Base-by-base conservation (phyloP, 1,139 yeast species). In the Pichiaceae sp. region DNA sequence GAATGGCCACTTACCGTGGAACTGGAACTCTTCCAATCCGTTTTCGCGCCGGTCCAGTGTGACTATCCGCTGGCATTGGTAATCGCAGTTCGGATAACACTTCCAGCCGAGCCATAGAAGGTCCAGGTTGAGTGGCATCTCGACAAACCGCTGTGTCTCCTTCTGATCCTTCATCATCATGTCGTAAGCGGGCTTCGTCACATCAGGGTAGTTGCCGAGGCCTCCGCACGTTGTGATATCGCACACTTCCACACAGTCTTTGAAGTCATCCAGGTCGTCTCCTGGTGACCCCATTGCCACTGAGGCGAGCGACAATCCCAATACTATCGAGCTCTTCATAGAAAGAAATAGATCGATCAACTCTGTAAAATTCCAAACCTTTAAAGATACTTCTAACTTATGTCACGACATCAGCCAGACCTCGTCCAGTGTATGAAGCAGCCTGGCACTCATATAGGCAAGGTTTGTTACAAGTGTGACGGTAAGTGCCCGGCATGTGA, bases 1-100 rank as follows among this genome's bases (percentile, higher is more conserved):
- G 52, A 91, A 91, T 2, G 97, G 97, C 98, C 98, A 91, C 60
- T 91, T 91, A 0, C 98, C 98, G 57, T 91, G 97, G 60, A 86
- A 91, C 54, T 91, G 98, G 34, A 70, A 70, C 2, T 85, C 63
- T 38, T 75, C 77, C 38, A 72, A 68, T 7, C 66, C 65, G 3
- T 60, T 48, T 0, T 43, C 46, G 16, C 64, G 62, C 17, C 95
- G 64, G 33, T 68, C 62, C 2, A 52, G 49, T 0, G 96, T 87
- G 32, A 89, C 66, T 14, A 73, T 56, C 41, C 84, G 75, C 57
- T 91, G 97, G 56, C 98, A 91, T 47, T 76, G 81, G 59, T 91
- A 91, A 59, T 91, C 97, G 59, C 98, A 91, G 54, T 91, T 80
- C 33, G 78, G 72, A 8, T 62, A 61, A 56, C 97, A 89, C 40